A percentile compares a stretch with the other conserved stretches of the same genome.
Evolutionary conservation across 805 yeast genomes (phyloP).

Genomic region (Pichia phayaonensis): DNA sequence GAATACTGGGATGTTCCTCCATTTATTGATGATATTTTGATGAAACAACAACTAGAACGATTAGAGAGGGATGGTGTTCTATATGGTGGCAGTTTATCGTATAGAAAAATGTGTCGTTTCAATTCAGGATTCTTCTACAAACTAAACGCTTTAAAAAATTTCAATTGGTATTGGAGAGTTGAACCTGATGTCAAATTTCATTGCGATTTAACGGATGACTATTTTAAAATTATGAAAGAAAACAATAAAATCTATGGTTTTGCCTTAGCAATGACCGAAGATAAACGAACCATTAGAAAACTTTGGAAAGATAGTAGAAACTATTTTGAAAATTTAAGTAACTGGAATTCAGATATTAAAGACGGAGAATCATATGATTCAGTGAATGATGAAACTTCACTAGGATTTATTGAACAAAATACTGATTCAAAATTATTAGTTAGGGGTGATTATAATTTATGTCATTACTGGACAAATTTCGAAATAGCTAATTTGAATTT

Average conservation of each 20-base stretch:
- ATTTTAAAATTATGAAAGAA: slow-evolving; percentile 41
- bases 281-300: slow-evolving; percentile 38
- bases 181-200: slow-evolving; percentile 43
- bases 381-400: slow-evolving; percentile 32
- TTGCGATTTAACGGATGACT: slow-evolving; percentile 43
- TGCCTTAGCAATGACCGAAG: slow-evolving; percentile 43
- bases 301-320: slow-evolving; percentile 41
- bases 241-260: slow-evolving; percentile 42
- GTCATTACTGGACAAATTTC: slow-evolving; percentile 63
- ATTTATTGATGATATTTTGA: slow-evolving; percentile 31
- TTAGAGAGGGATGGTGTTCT: slow-evolving; percentile 30
- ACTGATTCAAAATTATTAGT: slow-evolving; percentile 32
- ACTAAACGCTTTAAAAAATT: slow-evolving; percentile 35
- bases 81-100: slow-evolving; percentile 54
- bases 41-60: slow-evolving; percentile 23
- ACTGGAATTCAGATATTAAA: slow-evolving; percentile 5
- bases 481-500: slow-evolving; percentile 55
- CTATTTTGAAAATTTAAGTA: slow-evolving; percentile 27
- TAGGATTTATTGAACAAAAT: slow-evolving; percentile 40
- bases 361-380: slow-evolving; percentile 17
- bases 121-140: slow-evolving; percentile 47
- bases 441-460: slow-evolving; percentile 41
- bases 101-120: slow-evolving; percentile 61
- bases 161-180: slow-evolving; percentile 53
- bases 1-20: slow-evolving; percentile 43